phyloP scores from a whole-genome alignment of 345 rosid species.

The Acer campestre region DNA sequence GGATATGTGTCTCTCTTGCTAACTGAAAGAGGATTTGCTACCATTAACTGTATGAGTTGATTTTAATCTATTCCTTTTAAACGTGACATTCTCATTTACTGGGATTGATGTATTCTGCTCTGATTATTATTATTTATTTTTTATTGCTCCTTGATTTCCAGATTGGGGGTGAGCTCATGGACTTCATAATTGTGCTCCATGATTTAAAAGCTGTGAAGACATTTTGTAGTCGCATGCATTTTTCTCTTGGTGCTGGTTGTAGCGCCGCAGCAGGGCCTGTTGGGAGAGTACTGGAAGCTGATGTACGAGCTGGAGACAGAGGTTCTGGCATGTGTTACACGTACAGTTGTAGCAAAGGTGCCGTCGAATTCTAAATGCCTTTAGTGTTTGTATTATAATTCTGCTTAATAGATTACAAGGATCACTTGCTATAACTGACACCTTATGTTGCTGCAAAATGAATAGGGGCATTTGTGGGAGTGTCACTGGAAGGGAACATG shows the following conservation, averaged over 20 bases:
- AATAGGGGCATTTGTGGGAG: slow-evolving; percentile 96
- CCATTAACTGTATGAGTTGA: neutral
- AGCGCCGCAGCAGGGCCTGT: slow-evolving; percentile 98
- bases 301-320: slow-evolving; percentile 89
- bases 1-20: neutral
- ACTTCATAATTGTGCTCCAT: slow-evolving; percentile 84
- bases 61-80: slow-evolving; percentile 6
- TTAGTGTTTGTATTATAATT: neutral
- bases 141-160: slow-evolving; percentile 24
- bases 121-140: neutral
- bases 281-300: slow-evolving; percentile 97
- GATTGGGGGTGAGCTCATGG: slow-evolving; percentile 98
- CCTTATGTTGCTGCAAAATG: slow-evolving; percentile 7
- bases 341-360: slow-evolving; percentile 95
- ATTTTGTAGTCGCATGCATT: slow-evolving; percentile 96
- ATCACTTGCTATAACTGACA: neutral
- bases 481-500: slow-evolving; percentile 87
- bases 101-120: neutral
- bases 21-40: neutral
- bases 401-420: neutral
- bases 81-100: neutral
- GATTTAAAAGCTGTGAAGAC: slow-evolving; percentile 92
- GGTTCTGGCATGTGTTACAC: slow-evolving; percentile 95
- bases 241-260: slow-evolving; percentile 96
- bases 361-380: slow-evolving; percentile 20